Evolutionary conservation across 2,329 filamentous ascomycete species (phyloP).

Genomic region (Monilinia laxa): DNA sequence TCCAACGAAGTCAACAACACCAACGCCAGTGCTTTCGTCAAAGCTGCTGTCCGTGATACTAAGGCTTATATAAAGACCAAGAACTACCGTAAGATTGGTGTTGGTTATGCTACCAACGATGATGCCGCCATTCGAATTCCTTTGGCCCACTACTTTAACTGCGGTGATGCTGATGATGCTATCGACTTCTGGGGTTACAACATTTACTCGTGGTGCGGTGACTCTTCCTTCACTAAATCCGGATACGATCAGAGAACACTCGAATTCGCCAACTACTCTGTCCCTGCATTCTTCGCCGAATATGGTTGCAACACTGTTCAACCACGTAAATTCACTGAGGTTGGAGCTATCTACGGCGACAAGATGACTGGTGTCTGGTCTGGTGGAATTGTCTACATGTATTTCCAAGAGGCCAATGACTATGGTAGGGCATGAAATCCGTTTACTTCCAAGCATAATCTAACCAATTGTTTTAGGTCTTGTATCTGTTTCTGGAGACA

Average conservation of each 20-base stretch:
- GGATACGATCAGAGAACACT: constrained; percentile 80
- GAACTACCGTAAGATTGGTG: constrained; percentile 74
- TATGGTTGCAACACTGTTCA: constrained; percentile 83
- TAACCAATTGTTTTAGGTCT: constrained; percentile 54
- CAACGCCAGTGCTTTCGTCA: constrained; percentile 86
- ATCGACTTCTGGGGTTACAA: constrained; percentile 99
- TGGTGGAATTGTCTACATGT: constrained; percentile 99
- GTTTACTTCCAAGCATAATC: constrained; percentile 6
- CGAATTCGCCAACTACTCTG: constrained; percentile 85
- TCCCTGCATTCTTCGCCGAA: constrained; percentile 97
- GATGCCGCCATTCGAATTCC: constrained; percentile 78
- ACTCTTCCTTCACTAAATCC: constrained; percentile 73
- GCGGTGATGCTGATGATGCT: constrained; percentile 61
- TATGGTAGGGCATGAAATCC: constrained; percentile 58
- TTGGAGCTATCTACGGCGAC: constrained; percentile 72
- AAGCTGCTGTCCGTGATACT: constrained; percentile 93
- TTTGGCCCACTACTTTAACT: constrained; percentile 94
- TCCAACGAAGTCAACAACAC: constrained; percentile 89
- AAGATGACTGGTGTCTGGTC: constrained; percentile 88
- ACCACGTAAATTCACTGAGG: constrained; percentile 81
- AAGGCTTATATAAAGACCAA: constrained; percentile 89
- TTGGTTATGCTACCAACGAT: constrained; percentile 96
- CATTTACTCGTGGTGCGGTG: constrained; percentile 98
- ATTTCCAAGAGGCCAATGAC: constrained; percentile 87
- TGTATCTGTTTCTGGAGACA: constrained; percentile 58